Evolutionary conservation across 2,329 filamentous ascomycete species (phyloP).

Genomic region (Huntiella moniliformis): DNA sequence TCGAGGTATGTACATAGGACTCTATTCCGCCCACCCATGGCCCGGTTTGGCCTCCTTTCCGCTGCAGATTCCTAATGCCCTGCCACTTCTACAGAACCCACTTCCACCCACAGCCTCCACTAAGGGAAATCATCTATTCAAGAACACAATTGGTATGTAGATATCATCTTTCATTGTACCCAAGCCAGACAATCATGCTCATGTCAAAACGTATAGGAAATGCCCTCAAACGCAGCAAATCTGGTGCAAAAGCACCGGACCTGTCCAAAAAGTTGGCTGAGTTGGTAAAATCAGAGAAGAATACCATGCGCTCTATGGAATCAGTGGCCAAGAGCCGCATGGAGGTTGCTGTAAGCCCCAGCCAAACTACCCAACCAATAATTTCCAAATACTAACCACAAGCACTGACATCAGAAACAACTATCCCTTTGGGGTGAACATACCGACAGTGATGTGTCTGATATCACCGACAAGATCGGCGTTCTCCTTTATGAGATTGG

Average conservation of each 20-base stretch:
- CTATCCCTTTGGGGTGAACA: conserved; percentile 92
- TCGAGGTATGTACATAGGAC: conserved; percentile 29
- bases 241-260: conserved; percentile 64
- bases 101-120: conserved; percentile 82
- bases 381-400: background rate
- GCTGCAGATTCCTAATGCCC: conserved; percentile 6
- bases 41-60: background rate
- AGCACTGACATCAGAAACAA: conserved; percentile 54
- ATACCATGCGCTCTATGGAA: conserved; percentile 97
- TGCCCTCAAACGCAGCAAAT: conserved; percentile 53
- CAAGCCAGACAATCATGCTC: background rate
- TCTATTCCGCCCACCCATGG: no score
- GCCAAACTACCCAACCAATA: background rate
- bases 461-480: conserved; percentile 96
- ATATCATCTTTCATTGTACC: background rate
- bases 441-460: conserved; percentile 92
- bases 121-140: conserved; percentile 78
- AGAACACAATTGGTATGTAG: conserved; percentile 64
- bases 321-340: conserved; percentile 88
- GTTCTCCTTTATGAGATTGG: conserved; percentile 97
- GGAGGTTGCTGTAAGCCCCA: conserved; percentile 74
- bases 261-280: conserved; percentile 94
- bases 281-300: conserved; percentile 99
- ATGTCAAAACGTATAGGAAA: conserved; percentile 27
- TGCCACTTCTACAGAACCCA: conserved; percentile 46